phyloP scores from a whole-genome alignment of 83 land plant species.

The Picea abies region DNA sequence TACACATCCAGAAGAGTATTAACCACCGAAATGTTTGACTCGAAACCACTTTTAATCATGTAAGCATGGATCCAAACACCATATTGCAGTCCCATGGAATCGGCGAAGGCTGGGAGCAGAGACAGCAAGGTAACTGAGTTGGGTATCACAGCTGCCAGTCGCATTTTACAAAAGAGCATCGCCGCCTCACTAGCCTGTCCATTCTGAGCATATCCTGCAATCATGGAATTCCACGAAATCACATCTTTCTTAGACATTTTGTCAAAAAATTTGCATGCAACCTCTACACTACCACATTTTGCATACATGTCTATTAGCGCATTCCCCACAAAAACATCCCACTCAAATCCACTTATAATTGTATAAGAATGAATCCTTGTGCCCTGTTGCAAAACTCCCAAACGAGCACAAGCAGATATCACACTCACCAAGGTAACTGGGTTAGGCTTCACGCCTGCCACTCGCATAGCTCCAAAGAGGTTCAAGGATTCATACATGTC shows the following conservation, averaged over 20 bases:
- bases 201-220: neutral
- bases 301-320: neutral
- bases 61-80: conserved; percentile 41
- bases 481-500: neutral
- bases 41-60: conserved; percentile 25
- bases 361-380: neutral
- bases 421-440: neutral
- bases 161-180: neutral
- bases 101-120: conserved; percentile 52
- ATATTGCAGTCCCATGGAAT: conserved; percentile 29
- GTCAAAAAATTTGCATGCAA: conserved; percentile 1
- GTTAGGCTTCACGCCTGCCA: neutral
- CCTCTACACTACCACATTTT: neutral
- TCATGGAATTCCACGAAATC: conserved; percentile 1
- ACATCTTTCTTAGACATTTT: neutral
- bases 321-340: neutral
- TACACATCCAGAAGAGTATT: neutral
- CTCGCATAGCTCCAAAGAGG: neutral
- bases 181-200: neutral
- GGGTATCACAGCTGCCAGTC: conserved; percentile 26
- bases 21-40: neutral
- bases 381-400: neutral
- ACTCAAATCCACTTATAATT: neutral
- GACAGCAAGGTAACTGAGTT: conserved; percentile 38
- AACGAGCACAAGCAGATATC: neutral